phyloP scores from a whole-genome alignment of 768 basidiomycete species.

The Pleurotus tuber-regium region DNA sequence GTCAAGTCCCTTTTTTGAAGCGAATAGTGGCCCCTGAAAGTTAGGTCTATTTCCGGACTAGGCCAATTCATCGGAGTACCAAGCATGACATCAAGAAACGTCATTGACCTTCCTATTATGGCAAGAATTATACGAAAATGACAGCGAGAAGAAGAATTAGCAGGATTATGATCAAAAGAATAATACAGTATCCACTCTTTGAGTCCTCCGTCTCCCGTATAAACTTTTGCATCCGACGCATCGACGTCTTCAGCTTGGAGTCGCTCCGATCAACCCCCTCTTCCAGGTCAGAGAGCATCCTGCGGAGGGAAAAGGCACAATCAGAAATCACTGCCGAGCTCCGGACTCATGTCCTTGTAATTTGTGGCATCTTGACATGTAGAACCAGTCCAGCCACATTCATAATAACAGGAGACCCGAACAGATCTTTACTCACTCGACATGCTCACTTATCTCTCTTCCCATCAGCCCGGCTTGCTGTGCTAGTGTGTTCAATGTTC shows the following conservation, averaged over 20 bases:
- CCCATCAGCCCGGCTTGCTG: constrained; percentile 96
- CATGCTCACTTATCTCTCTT: constrained; percentile 87
- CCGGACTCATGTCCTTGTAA: neutral
- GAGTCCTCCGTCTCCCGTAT: constrained; percentile 87
- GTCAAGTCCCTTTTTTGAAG: constrained; percentile 1
- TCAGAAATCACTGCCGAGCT: neutral
- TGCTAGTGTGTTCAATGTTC: constrained; percentile 79
- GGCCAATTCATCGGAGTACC: neutral
- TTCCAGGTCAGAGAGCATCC: constrained; percentile 80
- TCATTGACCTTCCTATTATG: constrained; percentile 4
- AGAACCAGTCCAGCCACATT: constrained; percentile 3
- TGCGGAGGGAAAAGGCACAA: constrained; percentile 28
- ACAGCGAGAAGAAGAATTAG: constrained; percentile 75
- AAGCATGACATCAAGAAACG: neutral
- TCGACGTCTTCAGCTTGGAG: constrained; percentile 59
- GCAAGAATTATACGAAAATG: constrained; percentile 54
- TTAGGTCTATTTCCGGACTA: constrained; percentile 1
- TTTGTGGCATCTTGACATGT: neutral
- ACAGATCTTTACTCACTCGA: constrained; percentile 54
- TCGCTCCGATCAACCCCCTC: constrained; percentile 69
- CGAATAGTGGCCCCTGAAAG: neutral
- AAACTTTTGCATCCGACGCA: constrained; percentile 73
- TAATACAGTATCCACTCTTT: constrained; percentile 88
- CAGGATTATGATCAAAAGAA: constrained; percentile 79
- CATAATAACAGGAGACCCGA: neutral